These are phyloP conservation scores for Amyloporia xantha DNA, from an alignment of 768 basidiomycete genomes.

Conservation along the genomic window DNA sequence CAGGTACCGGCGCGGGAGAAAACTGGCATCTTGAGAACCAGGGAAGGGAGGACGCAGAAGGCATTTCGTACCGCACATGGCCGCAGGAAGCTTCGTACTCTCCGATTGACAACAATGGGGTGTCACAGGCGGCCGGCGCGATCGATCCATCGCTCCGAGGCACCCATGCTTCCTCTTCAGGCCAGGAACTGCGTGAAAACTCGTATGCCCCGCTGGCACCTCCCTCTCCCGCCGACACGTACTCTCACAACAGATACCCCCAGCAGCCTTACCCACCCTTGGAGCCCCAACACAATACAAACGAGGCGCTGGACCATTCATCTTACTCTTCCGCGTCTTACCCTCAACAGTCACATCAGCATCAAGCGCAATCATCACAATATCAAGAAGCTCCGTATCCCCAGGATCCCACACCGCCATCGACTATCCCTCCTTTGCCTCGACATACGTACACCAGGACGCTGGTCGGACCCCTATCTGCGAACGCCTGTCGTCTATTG, in stretches of 20 bases:
- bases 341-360: conserved; percentile 26
- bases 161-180: conserved; percentile 8
- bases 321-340: conserved; percentile 26
- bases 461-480: conserved; percentile 82
- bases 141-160: conserved; percentile 15
- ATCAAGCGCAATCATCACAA: conserved; percentile 20
- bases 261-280: conserved; percentile 16
- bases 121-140: conserved; percentile 8
- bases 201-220: conserved; percentile 16
- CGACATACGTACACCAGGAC: conserved; percentile 78
- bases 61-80: conserved; percentile 20
- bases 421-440: conserved; percentile 41
- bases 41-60: conserved; percentile 14
- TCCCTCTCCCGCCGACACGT: conserved; percentile 8
- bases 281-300: conserved; percentile 15
- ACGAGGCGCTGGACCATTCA: conserved; percentile 26
- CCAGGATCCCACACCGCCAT: conserved; percentile 22
- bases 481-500: conserved; percentile 76
- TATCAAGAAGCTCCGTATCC: conserved; percentile 19
- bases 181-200: conserved; percentile 14
- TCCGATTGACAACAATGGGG: conserved; percentile 14
- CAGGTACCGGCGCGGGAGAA: conserved; percentile 13
- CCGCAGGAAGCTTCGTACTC: conserved; percentile 15
- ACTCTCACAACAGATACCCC: conserved; percentile 13
- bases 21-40: conserved; percentile 18